These are phyloP conservation scores for Actinomucor elegans DNA, from an alignment of 371 early-diverging fungal genomes.

Conservation along the genomic window DNA sequence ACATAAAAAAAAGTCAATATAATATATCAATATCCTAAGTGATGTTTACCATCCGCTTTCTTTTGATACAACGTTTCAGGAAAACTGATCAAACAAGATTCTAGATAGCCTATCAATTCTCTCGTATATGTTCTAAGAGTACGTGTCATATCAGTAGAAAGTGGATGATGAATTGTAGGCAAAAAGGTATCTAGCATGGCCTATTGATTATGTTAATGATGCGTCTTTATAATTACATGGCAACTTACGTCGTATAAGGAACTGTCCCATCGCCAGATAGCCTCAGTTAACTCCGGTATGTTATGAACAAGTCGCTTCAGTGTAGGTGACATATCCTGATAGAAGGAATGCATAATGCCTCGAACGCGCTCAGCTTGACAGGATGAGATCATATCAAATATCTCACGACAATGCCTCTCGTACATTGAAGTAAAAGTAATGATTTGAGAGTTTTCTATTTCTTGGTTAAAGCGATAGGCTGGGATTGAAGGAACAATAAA, in stretches of 20 bases:
- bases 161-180: conserved; percentile 34
- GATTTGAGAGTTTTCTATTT: not conserved
- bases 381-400: conserved; percentile 6
- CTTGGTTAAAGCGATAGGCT: not conserved
- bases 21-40: not conserved
- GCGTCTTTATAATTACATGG: not conserved
- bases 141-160: conserved; percentile 31
- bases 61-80: conserved; percentile 30
- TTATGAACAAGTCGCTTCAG: conserved; percentile 19
- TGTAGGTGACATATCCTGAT: conserved; percentile 22
- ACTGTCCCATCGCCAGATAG: conserved; percentile 58
- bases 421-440: conserved; percentile 13
- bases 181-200: conserved; percentile 40
- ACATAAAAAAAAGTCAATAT: not conserved
- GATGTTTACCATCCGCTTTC: conserved; percentile 32
- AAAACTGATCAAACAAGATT: conserved; percentile 24
- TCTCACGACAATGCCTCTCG: conserved; percentile 19
- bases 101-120: conserved; percentile 37
- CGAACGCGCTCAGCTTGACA: conserved; percentile 10
- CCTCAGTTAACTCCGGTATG: conserved; percentile 37
- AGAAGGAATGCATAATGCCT: conserved; percentile 16
- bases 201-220: too few relatives aligned
- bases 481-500: not conserved
- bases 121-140: conserved; percentile 44
- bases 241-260: conserved; percentile 50